These are phyloP conservation scores for Nothopassalora personata DNA, from an alignment of 2,329 filamentous ascomycete genomes.

Conservation along the genomic window DNA sequence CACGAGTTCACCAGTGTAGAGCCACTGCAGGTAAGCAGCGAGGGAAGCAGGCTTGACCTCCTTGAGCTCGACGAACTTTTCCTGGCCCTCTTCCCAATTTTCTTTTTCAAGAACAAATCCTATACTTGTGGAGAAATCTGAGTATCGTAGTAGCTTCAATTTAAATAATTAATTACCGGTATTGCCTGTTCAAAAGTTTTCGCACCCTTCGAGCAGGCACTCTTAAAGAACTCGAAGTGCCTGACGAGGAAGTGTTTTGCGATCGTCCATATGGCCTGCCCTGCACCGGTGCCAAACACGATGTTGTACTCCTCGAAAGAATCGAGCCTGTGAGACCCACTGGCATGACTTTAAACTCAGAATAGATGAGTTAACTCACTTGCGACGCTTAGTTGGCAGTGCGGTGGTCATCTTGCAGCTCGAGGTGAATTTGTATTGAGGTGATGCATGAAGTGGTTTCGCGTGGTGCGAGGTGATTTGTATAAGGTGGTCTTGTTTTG, in stretches of 20 bases:
- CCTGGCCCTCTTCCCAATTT: slow-evolving; percentile 4
- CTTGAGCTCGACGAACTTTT: slow-evolving; percentile 6
- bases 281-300: neutral
- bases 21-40: slow-evolving; percentile 10
- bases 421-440: no score
- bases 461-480: no score
- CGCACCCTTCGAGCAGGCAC: no score
- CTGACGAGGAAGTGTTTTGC: no score
- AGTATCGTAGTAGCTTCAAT: neutral
- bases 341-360: no score
- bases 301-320: slow-evolving; percentile 2
- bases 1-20: slow-evolving; percentile 3
- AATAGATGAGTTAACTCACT: no score
- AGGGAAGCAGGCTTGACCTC: slow-evolving; percentile 1
- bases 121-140: neutral
- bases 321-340: slow-evolving; percentile 1
- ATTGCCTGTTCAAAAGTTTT: neutral
- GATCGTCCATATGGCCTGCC: no score
- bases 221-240: no score
- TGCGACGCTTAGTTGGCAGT: slow-evolving; percentile 3
- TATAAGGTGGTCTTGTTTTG: no score
- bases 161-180: neutral
- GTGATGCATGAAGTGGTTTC: no score
- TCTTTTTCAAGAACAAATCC: slow-evolving; percentile 6
- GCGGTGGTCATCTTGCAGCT: neutral